Evolutionary conservation across 2,329 filamentous ascomycete genomes (phyloP).

Genomic region (Clonostachys solani): DNA sequence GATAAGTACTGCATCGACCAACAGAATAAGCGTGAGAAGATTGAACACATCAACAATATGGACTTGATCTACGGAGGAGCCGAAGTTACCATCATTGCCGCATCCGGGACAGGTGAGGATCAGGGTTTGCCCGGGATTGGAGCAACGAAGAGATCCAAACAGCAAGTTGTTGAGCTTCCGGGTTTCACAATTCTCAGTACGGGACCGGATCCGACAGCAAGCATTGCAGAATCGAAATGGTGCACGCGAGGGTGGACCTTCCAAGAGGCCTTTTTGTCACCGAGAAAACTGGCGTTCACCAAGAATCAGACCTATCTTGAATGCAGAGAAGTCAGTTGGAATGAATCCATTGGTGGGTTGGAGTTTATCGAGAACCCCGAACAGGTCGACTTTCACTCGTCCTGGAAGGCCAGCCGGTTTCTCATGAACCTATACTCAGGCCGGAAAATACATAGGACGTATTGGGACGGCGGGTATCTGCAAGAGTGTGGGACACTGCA

Average conservation of each 20-base stretch:
- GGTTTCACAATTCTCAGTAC: not conserved
- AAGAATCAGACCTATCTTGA: not conserved
- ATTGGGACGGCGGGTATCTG: too few species aligned
- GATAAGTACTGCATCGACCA: constrained; percentile 19
- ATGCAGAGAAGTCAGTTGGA: not conserved
- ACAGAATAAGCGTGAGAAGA: constrained; percentile 10
- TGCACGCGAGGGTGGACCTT: not conserved
- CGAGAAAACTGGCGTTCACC: not conserved
- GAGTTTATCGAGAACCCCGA: too few species aligned
- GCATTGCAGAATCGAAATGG: not conserved
- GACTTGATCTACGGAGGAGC: constrained; percentile 14
- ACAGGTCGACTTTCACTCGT: too few species aligned
- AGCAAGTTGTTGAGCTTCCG: not conserved
- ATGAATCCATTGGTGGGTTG: too few species aligned
- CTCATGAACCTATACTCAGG: too few species aligned
- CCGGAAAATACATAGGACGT: too few species aligned
- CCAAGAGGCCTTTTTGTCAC: not conserved
- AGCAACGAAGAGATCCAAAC: not conserved
- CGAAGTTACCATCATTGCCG: constrained; percentile 12
- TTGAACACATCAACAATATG: constrained; percentile 15
- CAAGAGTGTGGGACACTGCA: too few species aligned
- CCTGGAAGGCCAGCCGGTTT: too few species aligned
- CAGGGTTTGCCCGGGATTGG: constrained; percentile 2
- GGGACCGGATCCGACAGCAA: too few species aligned
- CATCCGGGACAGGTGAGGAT: constrained; percentile 3